Evolutionary conservation across 169 alveolate genomes (phyloP).

Genomic region (Babesia ovis): DNA sequence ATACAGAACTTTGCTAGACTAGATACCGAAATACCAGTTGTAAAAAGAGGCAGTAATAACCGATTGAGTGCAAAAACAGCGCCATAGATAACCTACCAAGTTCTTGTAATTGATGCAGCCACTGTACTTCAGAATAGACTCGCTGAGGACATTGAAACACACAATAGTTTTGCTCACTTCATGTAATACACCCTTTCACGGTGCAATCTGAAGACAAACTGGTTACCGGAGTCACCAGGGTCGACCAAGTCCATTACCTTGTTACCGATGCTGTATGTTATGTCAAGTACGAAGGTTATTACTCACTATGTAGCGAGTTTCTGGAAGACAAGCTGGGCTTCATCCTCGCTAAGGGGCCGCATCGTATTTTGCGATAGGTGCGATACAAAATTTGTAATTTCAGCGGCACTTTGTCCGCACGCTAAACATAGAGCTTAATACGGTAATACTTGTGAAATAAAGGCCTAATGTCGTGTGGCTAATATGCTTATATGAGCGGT

Average conservation of each 20-base stretch:
- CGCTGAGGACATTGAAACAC: slow-evolving; percentile 17
- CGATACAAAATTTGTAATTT: background rate
- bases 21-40: no score
- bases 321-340: slow-evolving; percentile 64
- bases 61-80: no score
- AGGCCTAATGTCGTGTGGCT: no score
- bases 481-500: background rate
- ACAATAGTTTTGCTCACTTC: slow-evolving; percentile 20
- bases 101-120: slow-evolving; percentile 55
- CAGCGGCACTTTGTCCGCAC: background rate
- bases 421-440: background rate
- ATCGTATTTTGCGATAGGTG: slow-evolving; percentile 8
- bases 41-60: no score
- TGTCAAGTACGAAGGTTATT: background rate
- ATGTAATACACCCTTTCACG: slow-evolving; percentile 68
- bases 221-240: slow-evolving; percentile 43
- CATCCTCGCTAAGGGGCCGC: slow-evolving; percentile 73
- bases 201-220: slow-evolving; percentile 57
- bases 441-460: no score
- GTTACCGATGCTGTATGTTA: slow-evolving; percentile 55
- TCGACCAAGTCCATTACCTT: slow-evolving; percentile 60
- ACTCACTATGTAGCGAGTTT: slow-evolving; percentile 63
- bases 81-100: slow-evolving; percentile 36
- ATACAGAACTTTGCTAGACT: no score
- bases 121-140: slow-evolving; percentile 49